Evolutionary conservation across 2,329 filamentous ascomycete genomes (phyloP), one percentile per base, ranked within the genome.

Genomic region (Penicillium sp.): DNA sequence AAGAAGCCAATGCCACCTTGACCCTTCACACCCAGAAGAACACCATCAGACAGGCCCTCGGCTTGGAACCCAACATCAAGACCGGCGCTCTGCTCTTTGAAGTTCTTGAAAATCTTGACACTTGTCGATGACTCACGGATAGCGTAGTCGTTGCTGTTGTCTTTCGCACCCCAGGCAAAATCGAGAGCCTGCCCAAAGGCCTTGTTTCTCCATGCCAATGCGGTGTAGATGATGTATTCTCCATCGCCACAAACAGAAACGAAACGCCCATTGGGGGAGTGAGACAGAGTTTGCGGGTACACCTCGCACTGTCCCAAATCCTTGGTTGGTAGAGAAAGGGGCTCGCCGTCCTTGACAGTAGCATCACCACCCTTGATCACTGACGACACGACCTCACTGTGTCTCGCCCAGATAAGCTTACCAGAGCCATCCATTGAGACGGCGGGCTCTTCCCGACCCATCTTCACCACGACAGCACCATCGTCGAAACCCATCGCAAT

Each of bases 201-300:
- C 80, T 97, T 97, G 78, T 99, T 97, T 72, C 94, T 87, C 84
- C 95, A 96, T 3, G 93, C 93, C 57, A 97, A 83, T 55, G 94
- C 92, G 29, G 94, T 97, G 79, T 97, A 97, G 69, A 97, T 96
- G 74, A 97, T 97, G 78, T 97, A 99, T 76, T 99, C 94, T 61
- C 94, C 94, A 72, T 99, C 94, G 64, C 94, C 94, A 65, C 93
- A 97, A 2, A 92, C 88, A 19, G 89, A 89, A 48, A 94, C 90
- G 65, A 94, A 94, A 59, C 92, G 87, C 50, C 92, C 92, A 67
- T 99, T 99, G 36, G 94, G 91, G n/a, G 92, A 97, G 78, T 99
- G 94, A 36, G 91, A 84, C 50, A 99, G 83, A 0, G 92, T 96
- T 72, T 97, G 92, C 1, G 94, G 94, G 75, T 97, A 99, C 43